Conservation (phyloP, 2,329 filamentous ascomycete genomes). For the Xylariaceae sp. region DNA sequence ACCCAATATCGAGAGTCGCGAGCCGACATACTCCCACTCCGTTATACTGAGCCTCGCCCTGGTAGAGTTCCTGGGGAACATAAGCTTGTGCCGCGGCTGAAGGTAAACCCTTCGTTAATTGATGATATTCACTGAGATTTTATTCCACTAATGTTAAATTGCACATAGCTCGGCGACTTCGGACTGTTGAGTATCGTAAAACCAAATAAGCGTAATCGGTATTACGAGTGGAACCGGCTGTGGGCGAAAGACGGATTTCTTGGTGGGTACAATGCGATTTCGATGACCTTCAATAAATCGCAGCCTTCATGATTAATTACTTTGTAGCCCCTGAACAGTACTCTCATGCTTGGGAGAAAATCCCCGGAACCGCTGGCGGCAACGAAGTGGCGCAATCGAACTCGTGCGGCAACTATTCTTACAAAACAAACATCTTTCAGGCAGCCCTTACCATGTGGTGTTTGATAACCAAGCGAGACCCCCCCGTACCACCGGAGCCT, state of each 20-base stretch:
- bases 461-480: slow-evolving; percentile 20
- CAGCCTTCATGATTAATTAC: background rate
- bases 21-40: background rate
- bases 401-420: slow-evolving; percentile 18
- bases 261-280: too few species aligned
- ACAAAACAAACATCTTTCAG: slow-evolving; percentile 24
- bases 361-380: slow-evolving; percentile 2
- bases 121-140: too few species aligned
- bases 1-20: background rate
- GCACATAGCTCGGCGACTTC: slow-evolving; percentile 24
- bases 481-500: slow-evolving; percentile 20
- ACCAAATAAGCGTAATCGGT: slow-evolving; percentile 21
- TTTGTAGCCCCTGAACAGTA: slow-evolving; percentile 20
- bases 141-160: background rate
- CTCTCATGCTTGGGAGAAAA: slow-evolving; percentile 20
- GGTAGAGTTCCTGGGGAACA: slow-evolving; percentile 12
- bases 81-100: slow-evolving; percentile 15
- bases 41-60: background rate
- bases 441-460: slow-evolving; percentile 26
- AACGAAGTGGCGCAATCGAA: slow-evolving; percentile 10
- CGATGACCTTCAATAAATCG: background rate
- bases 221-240: too few species aligned
- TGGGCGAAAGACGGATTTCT: too few species aligned
- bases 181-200: slow-evolving; percentile 17
- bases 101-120: slow-evolving; percentile 13